Evolutionary conservation across 495 filamentous ascomycete species (phyloP).

Genomic region (Penicillium longicatenatum): DNA sequence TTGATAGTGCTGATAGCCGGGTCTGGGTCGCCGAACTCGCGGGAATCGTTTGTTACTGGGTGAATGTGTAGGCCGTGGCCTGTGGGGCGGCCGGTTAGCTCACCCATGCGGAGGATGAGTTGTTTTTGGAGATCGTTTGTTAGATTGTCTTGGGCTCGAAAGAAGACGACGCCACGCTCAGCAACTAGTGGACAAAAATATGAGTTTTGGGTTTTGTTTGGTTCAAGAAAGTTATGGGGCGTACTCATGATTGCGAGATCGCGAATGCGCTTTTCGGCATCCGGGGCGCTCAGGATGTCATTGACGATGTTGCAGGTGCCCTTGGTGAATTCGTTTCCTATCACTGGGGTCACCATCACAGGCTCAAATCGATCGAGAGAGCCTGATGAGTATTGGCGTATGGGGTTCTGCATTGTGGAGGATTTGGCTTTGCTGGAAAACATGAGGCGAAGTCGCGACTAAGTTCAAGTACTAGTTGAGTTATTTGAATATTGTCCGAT

Average conservation of each 20-base stretch:
- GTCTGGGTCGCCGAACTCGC: slow-evolving; percentile 61
- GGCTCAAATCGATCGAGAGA: slow-evolving; percentile 58
- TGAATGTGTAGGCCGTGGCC: slow-evolving; percentile 73
- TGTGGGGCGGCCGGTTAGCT: slow-evolving; percentile 63
- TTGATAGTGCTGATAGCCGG: slow-evolving; percentile 75
- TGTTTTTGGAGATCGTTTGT: slow-evolving; percentile 68
- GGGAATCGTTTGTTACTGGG: slow-evolving; percentile 62
- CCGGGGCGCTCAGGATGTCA: slow-evolving; percentile 61
- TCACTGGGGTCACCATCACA: slow-evolving; percentile 67
- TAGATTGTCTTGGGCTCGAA: slow-evolving; percentile 70
- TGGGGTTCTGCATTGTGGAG: slow-evolving; percentile 5
- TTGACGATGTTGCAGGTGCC: slow-evolving; percentile 57
- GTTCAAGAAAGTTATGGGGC: slow-evolving; percentile 14
- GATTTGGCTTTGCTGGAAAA: not conserved
- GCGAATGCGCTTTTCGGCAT: slow-evolving; percentile 65
- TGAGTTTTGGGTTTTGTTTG: not conserved
- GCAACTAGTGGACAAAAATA: slow-evolving; percentile 62
- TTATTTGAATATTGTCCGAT: too few species aligned
- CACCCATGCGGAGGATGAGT: slow-evolving; percentile 64
- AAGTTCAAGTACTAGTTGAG: too few species aligned
- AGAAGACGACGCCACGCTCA: slow-evolving; percentile 79
- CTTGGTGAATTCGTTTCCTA: slow-evolving; percentile 68
- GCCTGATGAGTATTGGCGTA: slow-evolving; percentile 31
- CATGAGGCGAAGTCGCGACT: not conserved
- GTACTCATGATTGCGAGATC: slow-evolving; percentile 68